phyloP scores from a whole-genome alignment of 208 protist genomes.

The Acanthamoeba triangularis region DNA sequence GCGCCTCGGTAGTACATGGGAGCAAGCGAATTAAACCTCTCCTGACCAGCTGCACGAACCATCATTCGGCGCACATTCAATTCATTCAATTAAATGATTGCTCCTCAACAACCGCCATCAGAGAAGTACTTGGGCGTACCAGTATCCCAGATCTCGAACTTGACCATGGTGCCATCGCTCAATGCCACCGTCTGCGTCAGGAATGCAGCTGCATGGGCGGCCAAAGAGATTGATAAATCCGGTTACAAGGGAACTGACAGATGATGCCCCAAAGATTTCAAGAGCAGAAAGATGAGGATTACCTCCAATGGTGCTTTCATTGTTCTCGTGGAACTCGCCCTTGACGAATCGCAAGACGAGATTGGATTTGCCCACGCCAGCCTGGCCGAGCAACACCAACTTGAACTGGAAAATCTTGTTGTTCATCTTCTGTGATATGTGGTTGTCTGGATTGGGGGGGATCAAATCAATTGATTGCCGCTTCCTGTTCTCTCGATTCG shows the following conservation, averaged over 20 bases:
- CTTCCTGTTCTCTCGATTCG: not conserved
- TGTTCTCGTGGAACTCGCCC: slow-evolving; percentile 96
- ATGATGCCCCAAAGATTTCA: too few relatives aligned
- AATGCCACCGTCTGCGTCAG: slow-evolving; percentile 95
- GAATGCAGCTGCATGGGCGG: slow-evolving; percentile 92
- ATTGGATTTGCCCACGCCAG: slow-evolving; percentile 94
- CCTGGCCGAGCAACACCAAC: slow-evolving; percentile 94
- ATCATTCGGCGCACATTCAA: not conserved
- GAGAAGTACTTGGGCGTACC: not conserved
- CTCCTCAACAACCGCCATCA: not conserved
- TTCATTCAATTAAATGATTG: not conserved
- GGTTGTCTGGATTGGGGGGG: not conserved
- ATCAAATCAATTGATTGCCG: not conserved
- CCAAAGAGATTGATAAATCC: not conserved
- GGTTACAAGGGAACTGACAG: not conserved
- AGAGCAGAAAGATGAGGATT: too few relatives aligned
- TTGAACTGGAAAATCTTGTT: slow-evolving; percentile 92
- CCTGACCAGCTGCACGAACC: slow-evolving; percentile 87
- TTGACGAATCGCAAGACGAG: slow-evolving; percentile 95
- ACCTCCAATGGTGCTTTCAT: slow-evolving; percentile 96
- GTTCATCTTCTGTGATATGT: slow-evolving; percentile 28
- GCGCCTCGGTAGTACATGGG: slow-evolving; percentile 96
- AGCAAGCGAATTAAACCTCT: slow-evolving; percentile 94
- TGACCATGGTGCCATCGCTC: slow-evolving; percentile 93
- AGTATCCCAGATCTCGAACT: slow-evolving; percentile 96